phyloP scores from a whole-genome alignment of 768 basidiomycete genomes.

The Roridomyces roridus region DNA sequence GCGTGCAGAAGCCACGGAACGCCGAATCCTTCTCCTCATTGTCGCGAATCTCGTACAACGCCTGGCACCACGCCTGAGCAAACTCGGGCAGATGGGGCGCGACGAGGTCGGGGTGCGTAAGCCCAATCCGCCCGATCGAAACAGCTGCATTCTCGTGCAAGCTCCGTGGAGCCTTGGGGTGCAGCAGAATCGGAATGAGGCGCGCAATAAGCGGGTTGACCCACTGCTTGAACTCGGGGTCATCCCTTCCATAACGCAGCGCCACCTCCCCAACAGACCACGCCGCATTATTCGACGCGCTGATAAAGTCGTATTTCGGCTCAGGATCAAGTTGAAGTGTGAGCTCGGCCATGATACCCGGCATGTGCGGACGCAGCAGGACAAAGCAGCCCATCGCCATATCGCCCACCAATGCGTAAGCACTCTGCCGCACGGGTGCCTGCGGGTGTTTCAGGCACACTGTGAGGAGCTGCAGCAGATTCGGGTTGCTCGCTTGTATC shows the following conservation, averaged over 20 bases:
- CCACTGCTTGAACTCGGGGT: slow-evolving; percentile 90
- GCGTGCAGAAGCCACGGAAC: slow-evolving; percentile 95
- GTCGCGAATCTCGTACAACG: slow-evolving; percentile 96
- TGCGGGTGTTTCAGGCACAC: slow-evolving; percentile 95
- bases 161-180: slow-evolving; percentile 91
- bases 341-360: slow-evolving; percentile 89
- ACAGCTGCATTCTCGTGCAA: slow-evolving; percentile 98
- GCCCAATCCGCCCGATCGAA: slow-evolving; percentile 93
- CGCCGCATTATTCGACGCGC: slow-evolving; percentile 98
- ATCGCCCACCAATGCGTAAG: slow-evolving; percentile 98
- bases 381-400: slow-evolving; percentile 96
- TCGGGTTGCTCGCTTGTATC: slow-evolving; percentile 74
- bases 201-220: slow-evolving; percentile 86
- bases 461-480: slow-evolving; percentile 80
- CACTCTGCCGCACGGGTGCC: slow-evolving; percentile 93
- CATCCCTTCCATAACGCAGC: slow-evolving; percentile 85
- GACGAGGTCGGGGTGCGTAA: slow-evolving; percentile 89
- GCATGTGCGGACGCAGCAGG: slow-evolving; percentile 83
- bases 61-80: slow-evolving; percentile 96
- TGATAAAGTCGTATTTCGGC: slow-evolving; percentile 92
- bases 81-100: slow-evolving; percentile 91
- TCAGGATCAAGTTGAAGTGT: slow-evolving; percentile 91
- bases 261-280: slow-evolving; percentile 99
- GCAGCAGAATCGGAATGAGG: slow-evolving; percentile 91
- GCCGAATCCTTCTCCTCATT: slow-evolving; percentile 99